A percentile compares a stretch with the other conserved stretches of the same genome.
These are phyloP conservation scores for Neurospora africana DNA, from an alignment of 495 filamentous ascomycete species.

Conservation along the genomic window DNA sequence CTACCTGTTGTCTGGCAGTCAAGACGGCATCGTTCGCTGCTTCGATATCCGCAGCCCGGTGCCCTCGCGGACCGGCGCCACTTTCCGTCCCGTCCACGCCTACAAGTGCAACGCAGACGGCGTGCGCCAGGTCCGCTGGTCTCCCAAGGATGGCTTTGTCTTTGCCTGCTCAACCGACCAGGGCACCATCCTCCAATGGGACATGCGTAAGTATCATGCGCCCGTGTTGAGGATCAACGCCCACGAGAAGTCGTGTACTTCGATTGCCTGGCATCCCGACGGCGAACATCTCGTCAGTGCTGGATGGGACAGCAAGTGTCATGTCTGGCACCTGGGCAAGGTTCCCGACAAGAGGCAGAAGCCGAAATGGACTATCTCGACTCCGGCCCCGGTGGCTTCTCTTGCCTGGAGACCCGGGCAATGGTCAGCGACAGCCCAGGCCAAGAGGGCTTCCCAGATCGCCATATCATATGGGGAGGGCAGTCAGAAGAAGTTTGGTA, in stretches of 20 bases:
- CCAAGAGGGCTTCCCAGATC: slow-evolving; percentile 47
- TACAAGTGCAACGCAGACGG: slow-evolving; percentile 56
- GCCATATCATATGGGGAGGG: slow-evolving; percentile 43
- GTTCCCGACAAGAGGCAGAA: slow-evolving; percentile 71
- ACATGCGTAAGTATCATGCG: slow-evolving; percentile 33
- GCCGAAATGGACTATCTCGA: slow-evolving; percentile 49
- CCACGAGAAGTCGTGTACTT: slow-evolving; percentile 63
- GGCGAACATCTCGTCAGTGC: slow-evolving; percentile 82
- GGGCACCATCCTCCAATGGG: slow-evolving; percentile 55
- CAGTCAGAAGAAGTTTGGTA: slow-evolving; percentile 42
- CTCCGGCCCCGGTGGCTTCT: slow-evolving; percentile 54
- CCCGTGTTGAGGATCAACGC: slow-evolving; percentile 65
- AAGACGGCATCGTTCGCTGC: slow-evolving; percentile 76
- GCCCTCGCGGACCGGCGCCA: slow-evolving; percentile 28
- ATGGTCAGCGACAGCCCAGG: slow-evolving; percentile 56
- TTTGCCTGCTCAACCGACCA: slow-evolving; percentile 90
- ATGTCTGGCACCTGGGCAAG: slow-evolving; percentile 87
- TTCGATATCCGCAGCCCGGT: slow-evolving; percentile 38
- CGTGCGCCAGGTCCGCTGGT: slow-evolving; percentile 83
- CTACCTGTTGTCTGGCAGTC: slow-evolving; percentile 77
- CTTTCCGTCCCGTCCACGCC: slow-evolving; percentile 31
- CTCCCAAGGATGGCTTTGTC: slow-evolving; percentile 67
- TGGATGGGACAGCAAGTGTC: slow-evolving; percentile 69
- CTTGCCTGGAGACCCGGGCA: slow-evolving; percentile 80
- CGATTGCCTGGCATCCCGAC: slow-evolving; percentile 93